These are phyloP conservation scores for Klebsormidium nitens DNA, from an alignment of 139 green algal species.

Conservation along the genomic window DNA sequence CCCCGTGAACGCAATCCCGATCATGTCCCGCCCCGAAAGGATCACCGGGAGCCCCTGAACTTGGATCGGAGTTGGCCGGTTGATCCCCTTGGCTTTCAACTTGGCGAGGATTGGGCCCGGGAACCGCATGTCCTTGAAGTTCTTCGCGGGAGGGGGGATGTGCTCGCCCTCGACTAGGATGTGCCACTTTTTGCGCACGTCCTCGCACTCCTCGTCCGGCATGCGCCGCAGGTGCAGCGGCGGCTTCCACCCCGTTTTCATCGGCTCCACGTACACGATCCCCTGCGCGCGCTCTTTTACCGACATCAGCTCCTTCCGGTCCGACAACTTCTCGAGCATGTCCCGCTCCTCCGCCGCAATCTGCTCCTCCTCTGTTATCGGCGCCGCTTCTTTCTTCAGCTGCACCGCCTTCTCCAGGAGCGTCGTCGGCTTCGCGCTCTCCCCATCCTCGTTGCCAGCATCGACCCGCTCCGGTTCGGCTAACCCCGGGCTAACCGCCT, in stretches of 20 bases:
- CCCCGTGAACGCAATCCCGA: slow-evolving; percentile 96
- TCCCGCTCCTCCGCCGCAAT: slow-evolving; percentile 72
- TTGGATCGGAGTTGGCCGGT: slow-evolving; percentile 74
- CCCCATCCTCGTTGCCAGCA: background rate
- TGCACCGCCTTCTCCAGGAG: slow-evolving; percentile 28
- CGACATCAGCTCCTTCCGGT: slow-evolving; percentile 82
- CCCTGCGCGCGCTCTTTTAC: slow-evolving; percentile 87
- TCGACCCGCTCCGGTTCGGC: background rate
- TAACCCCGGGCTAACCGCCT: slow-evolving; percentile 48
- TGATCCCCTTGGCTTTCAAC: slow-evolving; percentile 77
- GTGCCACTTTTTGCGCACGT: slow-evolving; percentile 77
- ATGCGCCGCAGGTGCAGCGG: slow-evolving; percentile 67
- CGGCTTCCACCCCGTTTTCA: slow-evolving; percentile 91
- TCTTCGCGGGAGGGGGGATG: slow-evolving; percentile 79
- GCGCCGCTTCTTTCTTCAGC: slow-evolving; percentile 33
- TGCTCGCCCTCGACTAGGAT: slow-evolving; percentile 83
- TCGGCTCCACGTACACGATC: slow-evolving; percentile 60
- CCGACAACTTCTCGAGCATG: slow-evolving; percentile 79
- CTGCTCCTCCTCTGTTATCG: slow-evolving; percentile 64
- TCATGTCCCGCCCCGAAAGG: slow-evolving; percentile 94
- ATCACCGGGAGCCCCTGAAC: slow-evolving; percentile 89
- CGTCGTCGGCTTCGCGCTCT: slow-evolving; percentile 9
- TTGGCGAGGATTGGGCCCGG: slow-evolving; percentile 37
- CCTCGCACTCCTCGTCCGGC: slow-evolving; percentile 55
- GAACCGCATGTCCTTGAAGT: slow-evolving; percentile 71